These are phyloP conservation scores for Brassica napus DNA, from an alignment of 345 rosid genomes.

Conservation along the genomic window DNA sequence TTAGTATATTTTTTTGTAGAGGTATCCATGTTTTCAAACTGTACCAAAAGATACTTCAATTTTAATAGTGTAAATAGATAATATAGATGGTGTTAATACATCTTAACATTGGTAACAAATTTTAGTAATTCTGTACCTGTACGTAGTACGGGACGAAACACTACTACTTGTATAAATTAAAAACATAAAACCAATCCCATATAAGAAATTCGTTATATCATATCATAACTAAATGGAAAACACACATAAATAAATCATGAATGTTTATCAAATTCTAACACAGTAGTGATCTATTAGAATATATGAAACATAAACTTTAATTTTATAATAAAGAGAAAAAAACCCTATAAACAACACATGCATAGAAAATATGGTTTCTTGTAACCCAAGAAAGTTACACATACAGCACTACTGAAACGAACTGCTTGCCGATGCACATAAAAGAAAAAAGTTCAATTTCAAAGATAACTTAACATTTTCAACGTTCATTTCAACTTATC, in stretches of 20 bases:
- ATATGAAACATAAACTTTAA: background rate
- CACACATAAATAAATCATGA: background rate
- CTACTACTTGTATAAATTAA: too few species aligned
- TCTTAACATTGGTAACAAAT: too few species aligned
- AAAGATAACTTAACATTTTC: background rate
- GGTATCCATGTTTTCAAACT: too few species aligned
- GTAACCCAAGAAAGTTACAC: conserved; percentile 18
- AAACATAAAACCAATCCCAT: background rate
- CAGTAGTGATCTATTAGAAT: background rate
- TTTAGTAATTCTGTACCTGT: too few species aligned
- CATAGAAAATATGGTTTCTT: background rate
- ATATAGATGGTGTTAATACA: too few species aligned
- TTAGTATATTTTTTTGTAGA: too few species aligned
- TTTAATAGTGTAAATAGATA: too few species aligned
- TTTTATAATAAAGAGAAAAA: background rate
- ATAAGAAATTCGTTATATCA: background rate
- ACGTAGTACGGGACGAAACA: too few species aligned
- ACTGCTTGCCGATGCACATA: background rate
- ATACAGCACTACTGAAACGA: background rate
- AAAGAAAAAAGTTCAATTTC: background rate
- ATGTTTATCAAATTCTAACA: background rate
- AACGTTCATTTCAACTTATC: background rate
- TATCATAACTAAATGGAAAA: background rate
- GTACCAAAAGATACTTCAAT: too few species aligned
- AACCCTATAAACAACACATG: background rate